A percentile compares a stretch with the other conserved stretches of the same genome.
These are phyloP conservation scores for Sporothrix brasiliensis DNA, from an alignment of 2,329 filamentous ascomycete genomes.

Conservation along the genomic window DNA sequence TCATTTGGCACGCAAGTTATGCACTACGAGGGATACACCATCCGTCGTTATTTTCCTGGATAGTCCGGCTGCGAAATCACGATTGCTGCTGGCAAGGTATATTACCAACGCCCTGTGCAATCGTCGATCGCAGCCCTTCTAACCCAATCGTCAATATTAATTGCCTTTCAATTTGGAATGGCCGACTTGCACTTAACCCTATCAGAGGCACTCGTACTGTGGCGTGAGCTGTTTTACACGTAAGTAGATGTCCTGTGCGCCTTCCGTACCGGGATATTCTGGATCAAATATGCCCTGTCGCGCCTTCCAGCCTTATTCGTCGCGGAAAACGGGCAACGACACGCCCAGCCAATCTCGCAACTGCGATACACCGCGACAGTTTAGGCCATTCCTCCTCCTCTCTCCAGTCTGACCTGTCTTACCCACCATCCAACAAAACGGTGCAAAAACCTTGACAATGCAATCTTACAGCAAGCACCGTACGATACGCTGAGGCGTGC, in stretches of 20 bases:
- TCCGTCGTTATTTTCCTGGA: background rate
- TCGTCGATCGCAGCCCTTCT: too few relatives aligned
- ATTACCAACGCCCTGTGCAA: background rate
- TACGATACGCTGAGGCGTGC: background rate
- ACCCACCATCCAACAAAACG: background rate
- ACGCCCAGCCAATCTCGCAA: background rate
- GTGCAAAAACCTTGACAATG: background rate
- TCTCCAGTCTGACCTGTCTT: slow-evolving; percentile 9
- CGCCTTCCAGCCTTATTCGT: slow-evolving; percentile 19
- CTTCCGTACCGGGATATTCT: background rate
- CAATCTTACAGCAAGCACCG: background rate
- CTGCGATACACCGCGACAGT: background rate
- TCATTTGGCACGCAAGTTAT: background rate
- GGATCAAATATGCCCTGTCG: background rate
- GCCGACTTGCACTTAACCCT: background rate
- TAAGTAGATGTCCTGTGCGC: background rate
- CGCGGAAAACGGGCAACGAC: background rate
- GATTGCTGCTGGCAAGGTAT: too few relatives aligned
- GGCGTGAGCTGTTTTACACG: background rate
- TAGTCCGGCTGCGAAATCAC: background rate
- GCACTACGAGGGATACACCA: slow-evolving; percentile 10
- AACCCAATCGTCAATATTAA: background rate
- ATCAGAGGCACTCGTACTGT: too few relatives aligned
- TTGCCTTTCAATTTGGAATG: background rate
- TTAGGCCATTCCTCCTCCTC: background rate